Evolutionary conservation across 495 filamentous ascomycete species (phyloP), one percentile per base, ranked within the genome.

Genomic region (Letharia lupina): DNA sequence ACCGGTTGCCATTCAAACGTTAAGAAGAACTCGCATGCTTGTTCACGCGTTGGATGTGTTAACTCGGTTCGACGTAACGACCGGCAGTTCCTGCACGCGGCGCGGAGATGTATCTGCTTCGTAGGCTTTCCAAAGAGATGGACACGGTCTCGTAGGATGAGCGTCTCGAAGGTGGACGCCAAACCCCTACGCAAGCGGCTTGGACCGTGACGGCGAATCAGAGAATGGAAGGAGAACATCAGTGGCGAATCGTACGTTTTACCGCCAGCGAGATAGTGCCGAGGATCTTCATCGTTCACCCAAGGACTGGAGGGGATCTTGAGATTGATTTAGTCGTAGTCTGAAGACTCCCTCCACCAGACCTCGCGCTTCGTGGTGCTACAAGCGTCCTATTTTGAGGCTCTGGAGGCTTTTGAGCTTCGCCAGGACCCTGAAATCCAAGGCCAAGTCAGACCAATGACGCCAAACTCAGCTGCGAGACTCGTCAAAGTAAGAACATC

Each of bases 401-500:
- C n/a, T 33, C 8, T 18, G 48, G 28, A 54, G 23, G 15, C 23
- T 54, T 28, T 54, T 13, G n/a, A 54, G 48, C 10, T 54, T 54
- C 12, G 48, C 11, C 16, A 54, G 23, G 11, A 54, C 48, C 33
- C 10, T 54, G 23, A 31, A 31, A 15, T 54, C 48, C 23, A 54
- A 11, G n/a, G 13, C 7, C 48, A 31, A 54, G 48, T 54, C 48
- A 23, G 48, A 54, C 48, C 23, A 56, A 15, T 28, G 31, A 35
- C 52, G 31, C 52, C 52, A 56, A 56, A 56, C 31, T 28, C 28
- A 56, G 52, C 52, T 56, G 52, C 8, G 31, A 33, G 52, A 56
- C 23, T 56, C 52, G 28, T 56, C 52, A 35, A 35, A 3, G 28
- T 18, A 56, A 35, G 23, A 31, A 13, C 52, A 56, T 18, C 1